These are phyloP conservation scores for Zarea fungicola DNA, from an alignment of 2,329 filamentous ascomycete genomes.

Conservation along the genomic window DNA sequence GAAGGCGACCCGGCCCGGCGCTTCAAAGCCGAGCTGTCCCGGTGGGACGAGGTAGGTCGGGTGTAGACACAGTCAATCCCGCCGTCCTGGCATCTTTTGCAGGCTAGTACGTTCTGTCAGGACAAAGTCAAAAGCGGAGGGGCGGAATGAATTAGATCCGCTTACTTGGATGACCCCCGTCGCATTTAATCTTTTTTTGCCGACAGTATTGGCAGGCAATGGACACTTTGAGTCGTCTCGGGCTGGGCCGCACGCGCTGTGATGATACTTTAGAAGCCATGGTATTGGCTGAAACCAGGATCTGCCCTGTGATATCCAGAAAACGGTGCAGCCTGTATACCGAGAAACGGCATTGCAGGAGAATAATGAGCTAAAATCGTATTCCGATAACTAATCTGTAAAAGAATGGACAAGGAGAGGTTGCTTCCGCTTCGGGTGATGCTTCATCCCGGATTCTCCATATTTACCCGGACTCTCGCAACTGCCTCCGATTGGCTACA, in stretches of 20 bases:
- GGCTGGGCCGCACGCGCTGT: background rate
- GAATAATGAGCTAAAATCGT: no score
- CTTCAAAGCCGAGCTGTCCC: background rate
- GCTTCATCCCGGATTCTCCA: background rate
- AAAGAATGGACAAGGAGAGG: no score
- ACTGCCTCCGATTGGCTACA: background rate
- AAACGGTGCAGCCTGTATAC: no score
- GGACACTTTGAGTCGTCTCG: background rate
- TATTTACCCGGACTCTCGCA: background rate
- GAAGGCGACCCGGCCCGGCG: background rate
- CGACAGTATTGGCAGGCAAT: background rate
- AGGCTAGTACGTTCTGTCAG: background rate
- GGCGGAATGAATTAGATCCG: background rate
- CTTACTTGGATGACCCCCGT: background rate
- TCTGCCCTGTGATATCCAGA: no score
- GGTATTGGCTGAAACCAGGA: no score
- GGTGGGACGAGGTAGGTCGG: background rate
- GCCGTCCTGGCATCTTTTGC: background rate
- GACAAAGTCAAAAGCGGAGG: background rate
- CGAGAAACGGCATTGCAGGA: no score
- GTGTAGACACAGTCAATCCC: background rate
- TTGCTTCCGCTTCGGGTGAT: background rate
- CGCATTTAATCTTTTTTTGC: background rate
- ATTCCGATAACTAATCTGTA: no score
- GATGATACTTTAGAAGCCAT: no score